Evolutionary conservation across 352 stramenopile species (phyloP), one percentile per base, ranked within the genome.

Genomic region (Pythium brassicae): DNA sequence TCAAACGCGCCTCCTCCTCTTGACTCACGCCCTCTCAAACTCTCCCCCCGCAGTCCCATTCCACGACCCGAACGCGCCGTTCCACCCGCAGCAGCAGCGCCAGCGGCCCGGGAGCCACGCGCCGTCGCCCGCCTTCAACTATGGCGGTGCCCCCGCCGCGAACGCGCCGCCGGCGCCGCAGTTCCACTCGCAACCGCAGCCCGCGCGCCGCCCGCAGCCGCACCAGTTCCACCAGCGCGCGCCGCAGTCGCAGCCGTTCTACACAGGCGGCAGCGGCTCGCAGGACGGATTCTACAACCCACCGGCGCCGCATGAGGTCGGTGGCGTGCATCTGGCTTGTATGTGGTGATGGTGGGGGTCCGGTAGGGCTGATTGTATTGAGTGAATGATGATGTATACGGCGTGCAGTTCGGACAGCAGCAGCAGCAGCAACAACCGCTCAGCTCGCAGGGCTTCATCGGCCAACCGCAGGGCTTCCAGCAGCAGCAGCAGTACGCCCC

Each of bases 161-260:
- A 37, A 37, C 14, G 32, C 52, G 44, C 51, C 19, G 63, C 53
- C 20, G 69, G 66, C 50, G n/a, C 51, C 52, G 32, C 56, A 71
- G 22, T 68, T 68, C 27, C 59, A 76, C 53, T 76, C 71, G 49
- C 57, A 69, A 51, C 43, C 59, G 53, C 72, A 74, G 45, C 72
- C 69, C 20, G 61, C 51, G n/a, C 66, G 66, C 11, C 57, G 63
- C n/a, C 69, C 69, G n/a, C 73, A 83, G 53, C 73, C 72, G 40
- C 75, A 83, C 54, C 70, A 81, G 47, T 86, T 86, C 55, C 75
- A 71, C 42, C 75, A 86, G 61, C 74, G 69, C 40, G 35, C 62
- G 32, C 57, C 46, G 43, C 59, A 64, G 22, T 40, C 52, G 19
- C 58, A 65, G 45, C 44, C 43, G 17, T 64, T 64, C 52, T 64